Base-by-base conservation (phyloP, 257 asterid genomes). In the Solanum bulbocastanum region DNA sequence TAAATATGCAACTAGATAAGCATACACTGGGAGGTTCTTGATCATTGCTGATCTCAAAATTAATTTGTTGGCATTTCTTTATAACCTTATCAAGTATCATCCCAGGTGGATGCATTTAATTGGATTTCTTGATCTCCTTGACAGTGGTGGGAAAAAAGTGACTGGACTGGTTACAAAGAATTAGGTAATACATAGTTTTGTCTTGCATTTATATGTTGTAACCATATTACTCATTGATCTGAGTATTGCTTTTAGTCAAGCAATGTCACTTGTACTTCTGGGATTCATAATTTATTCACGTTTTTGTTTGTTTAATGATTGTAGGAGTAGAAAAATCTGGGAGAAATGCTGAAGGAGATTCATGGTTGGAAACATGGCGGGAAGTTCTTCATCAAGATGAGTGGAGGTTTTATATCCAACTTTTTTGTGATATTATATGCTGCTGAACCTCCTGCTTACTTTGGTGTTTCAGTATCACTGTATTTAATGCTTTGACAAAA, bases 71-170 rank as follows among this genome's bases (percentile, higher is more conserved):
- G 89, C 86, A 89, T 89, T 87, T 86, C 86, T 91, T 90, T 79
- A 89, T 93, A 91, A 95, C 92, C 93, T 91, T 90, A 90, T 91
- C 89, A 90, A 94, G 94, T 92, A 92, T 94, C 96, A 93, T 93
- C 98, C 98, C 95, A 93, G 96, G 98, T 96, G 93, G 93, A 92
- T 95, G 91, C 98, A 92, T 96, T 96, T 97, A 96, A 95, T 92
- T 96, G 98, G 98, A 93, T 95, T 95, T 96, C 93, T 97, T 96
- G 91, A 92, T 96, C 94, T 96, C 92, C 94, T 97, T 94, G 98
- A 94, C 99, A 97, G 99, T 97, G 99, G 99, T 97, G 99, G 99
- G 99, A 97, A 95, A 96, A 96, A 93, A 96, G 99, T 92, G 98
- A 97, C 90, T 97, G 99, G 99, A 96, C 98, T 15, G 99, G 99